Conservation (phyloP, 495 filamentous ascomycete species). For the Neurospora sp. region DNA sequence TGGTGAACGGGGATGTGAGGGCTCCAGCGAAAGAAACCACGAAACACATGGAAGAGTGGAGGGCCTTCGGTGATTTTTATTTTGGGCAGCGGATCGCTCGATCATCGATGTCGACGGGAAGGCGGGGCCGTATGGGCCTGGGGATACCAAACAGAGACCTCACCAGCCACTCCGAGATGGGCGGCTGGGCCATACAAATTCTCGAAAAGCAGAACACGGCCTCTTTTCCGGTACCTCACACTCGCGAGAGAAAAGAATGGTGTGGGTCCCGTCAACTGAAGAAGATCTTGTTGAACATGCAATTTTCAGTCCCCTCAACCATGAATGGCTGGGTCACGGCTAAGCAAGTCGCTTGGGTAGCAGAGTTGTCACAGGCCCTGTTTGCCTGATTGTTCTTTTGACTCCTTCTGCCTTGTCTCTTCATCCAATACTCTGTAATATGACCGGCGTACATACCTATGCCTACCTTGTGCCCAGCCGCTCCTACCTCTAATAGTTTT, state of each 20-base stretch:
- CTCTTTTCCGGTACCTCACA: background rate
- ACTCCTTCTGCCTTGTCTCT: background rate
- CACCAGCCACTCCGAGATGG: background rate
- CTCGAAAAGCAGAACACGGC: background rate
- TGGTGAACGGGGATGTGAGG: background rate
- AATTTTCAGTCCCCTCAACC: background rate
- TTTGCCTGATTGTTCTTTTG: background rate
- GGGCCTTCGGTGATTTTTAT: conserved; percentile 11
- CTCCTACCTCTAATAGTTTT: background rate
- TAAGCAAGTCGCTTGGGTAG: background rate
- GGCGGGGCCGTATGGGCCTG: conserved; percentile 1
- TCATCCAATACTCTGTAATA: background rate
- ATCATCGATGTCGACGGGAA: conserved; percentile 5
- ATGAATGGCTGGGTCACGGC: background rate
- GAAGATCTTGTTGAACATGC: background rate
- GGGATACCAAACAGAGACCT: background rate
- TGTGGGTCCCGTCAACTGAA: background rate
- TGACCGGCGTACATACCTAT: background rate
- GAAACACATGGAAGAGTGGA: conserved; percentile 11
- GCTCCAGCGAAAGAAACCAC: conserved; percentile 3
- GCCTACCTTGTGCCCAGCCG: background rate
- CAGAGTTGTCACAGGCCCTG: background rate
- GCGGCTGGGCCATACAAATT: background rate
- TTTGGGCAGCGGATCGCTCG: conserved; percentile 6
- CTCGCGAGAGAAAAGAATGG: background rate